A percentile compares a stretch with the other conserved stretches of the same genome.
Conservation (phyloP, 2,329 filamentous ascomycete genomes). For the Diaporthe caulivora region DNA sequence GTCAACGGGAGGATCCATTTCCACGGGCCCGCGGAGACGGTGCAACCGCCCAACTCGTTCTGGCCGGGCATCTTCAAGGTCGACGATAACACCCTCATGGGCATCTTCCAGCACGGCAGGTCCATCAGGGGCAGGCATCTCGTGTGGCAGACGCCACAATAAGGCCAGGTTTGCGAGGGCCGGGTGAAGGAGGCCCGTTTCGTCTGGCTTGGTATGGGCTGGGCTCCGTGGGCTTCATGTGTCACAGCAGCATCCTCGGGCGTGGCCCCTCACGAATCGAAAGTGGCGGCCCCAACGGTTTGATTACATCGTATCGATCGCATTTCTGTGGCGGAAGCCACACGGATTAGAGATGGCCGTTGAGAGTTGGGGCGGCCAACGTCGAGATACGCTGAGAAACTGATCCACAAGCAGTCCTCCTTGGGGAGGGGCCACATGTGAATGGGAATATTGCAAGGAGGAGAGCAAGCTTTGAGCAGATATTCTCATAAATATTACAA, state of each 20-base stretch:
- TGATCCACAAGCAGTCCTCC: neutral
- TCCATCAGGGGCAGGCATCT: slow-evolving; percentile 27
- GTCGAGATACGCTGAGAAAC: neutral
- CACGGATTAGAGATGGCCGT: neutral
- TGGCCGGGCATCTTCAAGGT: slow-evolving; percentile 38
- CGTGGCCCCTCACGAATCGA: neutral
- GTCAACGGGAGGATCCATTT: slow-evolving; percentile 38
- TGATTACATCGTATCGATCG: neutral
- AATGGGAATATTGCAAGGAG: neutral
- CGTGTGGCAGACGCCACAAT: slow-evolving; percentile 12
- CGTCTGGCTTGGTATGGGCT: neutral
- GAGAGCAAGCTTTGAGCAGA: neutral
- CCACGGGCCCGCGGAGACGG: slow-evolving; percentile 26
- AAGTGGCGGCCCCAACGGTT: neutral
- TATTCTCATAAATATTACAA: neutral
- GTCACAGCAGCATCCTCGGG: neutral
- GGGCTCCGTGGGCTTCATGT: too few relatives aligned
- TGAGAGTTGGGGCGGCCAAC: neutral
- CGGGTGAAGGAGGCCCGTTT: neutral
- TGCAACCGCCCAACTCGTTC: slow-evolving; percentile 24
- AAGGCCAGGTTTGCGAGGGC: neutral
- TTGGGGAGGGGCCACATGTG: neutral
- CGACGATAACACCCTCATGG: slow-evolving; percentile 31
- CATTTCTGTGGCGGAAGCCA: neutral
- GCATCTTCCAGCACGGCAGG: slow-evolving; percentile 35